Percentiles rank a stretch among this genome's conserved stretches.
Conservation (phyloP, 768 basidiomycete genomes). For the Dacryopinax primogenitus region DNA sequence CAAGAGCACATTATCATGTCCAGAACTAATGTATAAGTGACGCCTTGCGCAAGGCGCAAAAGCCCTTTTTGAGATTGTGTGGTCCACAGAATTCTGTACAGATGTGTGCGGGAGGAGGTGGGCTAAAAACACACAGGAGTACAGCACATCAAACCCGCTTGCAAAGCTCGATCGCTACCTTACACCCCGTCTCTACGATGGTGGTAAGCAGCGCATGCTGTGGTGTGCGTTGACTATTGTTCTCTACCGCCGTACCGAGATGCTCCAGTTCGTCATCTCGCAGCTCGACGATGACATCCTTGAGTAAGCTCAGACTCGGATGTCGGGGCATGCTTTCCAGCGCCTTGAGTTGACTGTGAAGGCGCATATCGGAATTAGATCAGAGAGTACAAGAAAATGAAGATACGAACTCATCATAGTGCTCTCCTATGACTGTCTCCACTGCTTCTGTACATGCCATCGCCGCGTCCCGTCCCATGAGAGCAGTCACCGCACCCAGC, state of each 20-base stretch:
- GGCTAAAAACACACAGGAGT: neutral
- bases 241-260: constrained; percentile 76
- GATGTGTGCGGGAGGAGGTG: neutral
- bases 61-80: neutral
- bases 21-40: constrained; percentile 2
- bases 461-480: constrained; percentile 83
- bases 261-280: constrained; percentile 93
- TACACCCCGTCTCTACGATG: constrained; percentile 73
- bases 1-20: neutral
- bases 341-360: constrained; percentile 63
- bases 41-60: neutral
- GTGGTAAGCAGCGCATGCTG: constrained; percentile 83
- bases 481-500: constrained; percentile 69
- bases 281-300: constrained; percentile 64
- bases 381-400: neutral
- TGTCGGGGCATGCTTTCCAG: constrained; percentile 55
- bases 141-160: constrained; percentile 63
- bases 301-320: constrained; percentile 64
- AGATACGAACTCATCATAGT: constrained; percentile 85
- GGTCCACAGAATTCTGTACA: neutral
- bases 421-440: constrained; percentile 94
- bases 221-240: constrained; percentile 79
- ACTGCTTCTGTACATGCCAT: constrained; percentile 99
- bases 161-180: constrained; percentile 78
- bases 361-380: no score